Conservation (phyloP, 164 flowering plant species). For the Piper longum region DNA sequence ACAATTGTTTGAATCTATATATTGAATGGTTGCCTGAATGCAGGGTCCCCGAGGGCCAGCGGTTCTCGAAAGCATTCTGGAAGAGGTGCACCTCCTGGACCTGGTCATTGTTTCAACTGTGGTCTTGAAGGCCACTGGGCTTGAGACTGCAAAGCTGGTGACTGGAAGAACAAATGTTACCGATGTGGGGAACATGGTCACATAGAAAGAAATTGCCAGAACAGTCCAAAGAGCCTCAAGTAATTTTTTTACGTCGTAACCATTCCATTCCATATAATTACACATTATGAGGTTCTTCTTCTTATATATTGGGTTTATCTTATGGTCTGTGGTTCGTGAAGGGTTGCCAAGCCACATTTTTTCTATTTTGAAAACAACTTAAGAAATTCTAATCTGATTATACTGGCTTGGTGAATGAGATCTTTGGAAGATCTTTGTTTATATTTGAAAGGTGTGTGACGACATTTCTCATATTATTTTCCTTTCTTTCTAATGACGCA, state of each 20-base stretch:
- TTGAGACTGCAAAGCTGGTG: conserved; percentile 97
- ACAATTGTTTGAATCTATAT: no score
- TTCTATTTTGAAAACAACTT: no score
- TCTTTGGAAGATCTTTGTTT: no score
- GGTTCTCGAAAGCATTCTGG: conserved; percentile 41
- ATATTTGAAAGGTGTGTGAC: no score
- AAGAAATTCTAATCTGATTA: no score
- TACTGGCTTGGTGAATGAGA: no score
- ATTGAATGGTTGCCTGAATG: background rate
- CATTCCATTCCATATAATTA: no score
- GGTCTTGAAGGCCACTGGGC: conserved; percentile 99
- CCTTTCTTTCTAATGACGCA: background rate
- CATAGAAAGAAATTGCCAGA: conserved; percentile 72
- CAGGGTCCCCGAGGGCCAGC: conserved; percentile 23
- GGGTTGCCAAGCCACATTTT: no score
- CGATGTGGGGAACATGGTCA: conserved; percentile 92
- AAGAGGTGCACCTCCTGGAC: conserved; percentile 91
- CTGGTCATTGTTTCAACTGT: conserved; percentile 94
- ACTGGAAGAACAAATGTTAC: conserved; percentile 96
- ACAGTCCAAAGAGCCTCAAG: conserved; percentile 75
- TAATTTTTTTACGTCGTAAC: conserved; percentile 6
- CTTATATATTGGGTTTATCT: background rate
- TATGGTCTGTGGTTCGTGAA: no score
- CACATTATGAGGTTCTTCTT: background rate
- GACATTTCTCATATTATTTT: no score